A percentile compares a stretch with the other conserved stretches of the same genome.
Evolutionary conservation across 441 rosid species (phyloP).

Genomic region (Bruguiera hainesii): DNA sequence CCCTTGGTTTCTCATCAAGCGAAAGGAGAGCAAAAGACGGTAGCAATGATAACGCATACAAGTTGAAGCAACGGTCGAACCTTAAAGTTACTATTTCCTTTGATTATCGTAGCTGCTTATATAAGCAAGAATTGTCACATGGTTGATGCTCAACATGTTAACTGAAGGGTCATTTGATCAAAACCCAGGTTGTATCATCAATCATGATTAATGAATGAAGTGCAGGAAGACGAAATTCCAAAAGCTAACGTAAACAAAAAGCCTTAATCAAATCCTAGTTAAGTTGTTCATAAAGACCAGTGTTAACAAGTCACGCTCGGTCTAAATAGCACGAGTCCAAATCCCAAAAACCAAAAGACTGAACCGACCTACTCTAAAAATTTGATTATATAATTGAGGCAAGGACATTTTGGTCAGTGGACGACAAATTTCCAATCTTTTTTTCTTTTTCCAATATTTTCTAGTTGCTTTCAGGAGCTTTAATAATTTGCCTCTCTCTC

Average conservation of each 20-base stretch:
- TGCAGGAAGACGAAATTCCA: neutral
- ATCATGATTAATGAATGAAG: neutral
- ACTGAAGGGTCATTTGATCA: neutral
- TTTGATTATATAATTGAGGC: neutral
- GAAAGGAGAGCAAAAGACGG: constrained; percentile 5
- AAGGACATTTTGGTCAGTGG: neutral
- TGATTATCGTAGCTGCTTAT: neutral
- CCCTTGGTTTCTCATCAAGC: constrained; percentile 1
- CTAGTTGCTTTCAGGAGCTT: neutral
- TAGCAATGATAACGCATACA: constrained; percentile 1
- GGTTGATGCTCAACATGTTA: neutral
- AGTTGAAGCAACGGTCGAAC: neutral
- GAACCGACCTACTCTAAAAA: neutral
- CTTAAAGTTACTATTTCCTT: neutral
- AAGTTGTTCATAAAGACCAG: neutral
- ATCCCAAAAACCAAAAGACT: neutral
- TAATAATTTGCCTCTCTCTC: too few species aligned
- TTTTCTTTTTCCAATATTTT: neutral
- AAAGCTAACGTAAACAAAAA: neutral
- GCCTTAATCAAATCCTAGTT: constrained; percentile 1
- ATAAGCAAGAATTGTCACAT: neutral
- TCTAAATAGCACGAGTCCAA: neutral
- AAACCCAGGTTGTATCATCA: neutral
- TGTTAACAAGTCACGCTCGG: neutral
- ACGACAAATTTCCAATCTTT: neutral